Conservation (phyloP, 139 green algal genomes). For the Nannochloris sp. region DNA sequence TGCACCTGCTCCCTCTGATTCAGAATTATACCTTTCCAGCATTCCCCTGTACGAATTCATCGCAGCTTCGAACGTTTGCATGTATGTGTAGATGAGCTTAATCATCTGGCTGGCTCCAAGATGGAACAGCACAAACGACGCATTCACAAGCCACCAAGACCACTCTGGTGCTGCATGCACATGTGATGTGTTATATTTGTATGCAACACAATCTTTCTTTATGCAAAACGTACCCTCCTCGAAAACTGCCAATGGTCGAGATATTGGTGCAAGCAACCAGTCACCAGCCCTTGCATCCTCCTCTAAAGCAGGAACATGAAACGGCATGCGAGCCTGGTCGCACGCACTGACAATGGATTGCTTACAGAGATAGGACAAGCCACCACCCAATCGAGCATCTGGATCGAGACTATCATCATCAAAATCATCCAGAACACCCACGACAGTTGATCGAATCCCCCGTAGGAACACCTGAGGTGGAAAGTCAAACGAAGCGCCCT, state of each 20-base stretch:
- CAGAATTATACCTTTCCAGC: neutral
- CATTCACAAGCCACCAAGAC: conserved; percentile 47
- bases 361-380: conserved; percentile 20
- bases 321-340: too few relatives aligned
- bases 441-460: conserved; percentile 11
- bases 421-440: neutral
- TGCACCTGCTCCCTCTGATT: neutral
- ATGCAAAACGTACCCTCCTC: neutral
- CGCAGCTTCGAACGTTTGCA: conserved; percentile 20
- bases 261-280: neutral
- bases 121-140: conserved; percentile 62
- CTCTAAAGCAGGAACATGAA: neutral
- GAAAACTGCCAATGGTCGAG: neutral
- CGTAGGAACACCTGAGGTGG: conserved; percentile 3
- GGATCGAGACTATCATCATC: neutral
- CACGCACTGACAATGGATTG: neutral
- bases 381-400: conserved; percentile 16
- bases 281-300: neutral
- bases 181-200: too few relatives aligned
- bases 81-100: conserved; percentile 13
- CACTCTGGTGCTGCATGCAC: neutral
- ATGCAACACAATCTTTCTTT: too few relatives aligned
- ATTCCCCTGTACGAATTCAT: conserved; percentile 23
- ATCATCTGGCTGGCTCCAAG: conserved; percentile 43
- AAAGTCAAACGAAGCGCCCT: neutral